Evolutionary conservation across 1,284 basidiomycete species (phyloP), one percentile per base, ranked within the genome.

Genomic region (Volvariella surrecta): DNA sequence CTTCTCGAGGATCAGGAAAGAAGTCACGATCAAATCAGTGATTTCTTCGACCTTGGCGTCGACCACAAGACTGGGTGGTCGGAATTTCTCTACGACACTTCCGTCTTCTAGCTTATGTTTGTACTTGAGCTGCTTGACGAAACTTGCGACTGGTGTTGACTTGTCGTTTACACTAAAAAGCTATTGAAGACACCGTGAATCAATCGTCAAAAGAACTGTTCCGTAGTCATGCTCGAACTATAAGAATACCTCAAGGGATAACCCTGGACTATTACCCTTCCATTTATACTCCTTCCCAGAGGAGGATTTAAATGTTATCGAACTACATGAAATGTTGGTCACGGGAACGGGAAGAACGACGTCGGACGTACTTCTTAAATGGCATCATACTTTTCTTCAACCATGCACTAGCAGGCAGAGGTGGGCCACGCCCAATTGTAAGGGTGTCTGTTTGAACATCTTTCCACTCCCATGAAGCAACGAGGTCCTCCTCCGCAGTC

Each of bases 321-420:
- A 56, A 17, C 68, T 47, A 31, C 16, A 40, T 19, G 17, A n/a
- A 31, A 24, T 10, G 17, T 10, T 40, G 21, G 21, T 17, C 16
- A 9, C 15, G 19, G 16, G 20, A 38, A 32, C 15, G 22, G 38
- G 11, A 8, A 20, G 15, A 21, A 40, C 24, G 19, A 24, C 28
- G n/a, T 44, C n/a, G 9, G n/a, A 50, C 65, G 40, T 46, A 70
- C 68, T 64, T 56, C 31, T 63, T 64, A 52, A 71, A 66, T 4
- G 68, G 68, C 2, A 71, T 54, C n/a, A 66, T 45, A 45, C 66
- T 70, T 45, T 62, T 67, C 50, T 62, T 66, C 46, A 71, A 52
- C 70, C 70, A 72, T 9, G 57, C 55, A 32, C 61, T 59, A 37
- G 58, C 59, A 31, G 52, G 52, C 32, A 51, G 52, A 44, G 54